phyloP scores from a whole-genome alignment of 495 filamentous ascomycete species.

The Cercophora newfieldiana region DNA sequence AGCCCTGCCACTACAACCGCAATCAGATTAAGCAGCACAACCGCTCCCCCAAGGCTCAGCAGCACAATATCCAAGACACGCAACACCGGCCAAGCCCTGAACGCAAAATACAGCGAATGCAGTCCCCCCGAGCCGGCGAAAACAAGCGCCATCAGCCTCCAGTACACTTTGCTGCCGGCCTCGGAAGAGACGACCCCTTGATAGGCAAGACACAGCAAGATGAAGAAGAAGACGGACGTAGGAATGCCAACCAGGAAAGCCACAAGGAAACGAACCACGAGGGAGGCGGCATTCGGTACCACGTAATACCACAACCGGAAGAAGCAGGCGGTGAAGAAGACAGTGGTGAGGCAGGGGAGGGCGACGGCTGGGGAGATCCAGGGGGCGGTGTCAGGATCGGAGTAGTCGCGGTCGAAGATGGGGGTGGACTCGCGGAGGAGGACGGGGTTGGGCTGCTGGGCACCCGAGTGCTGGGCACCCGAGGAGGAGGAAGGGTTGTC shows the following conservation, averaged over 20 bases:
- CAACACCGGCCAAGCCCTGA: not conserved
- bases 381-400: not conserved
- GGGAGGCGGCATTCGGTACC: not conserved
- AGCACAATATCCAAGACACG: not conserved
- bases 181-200: not conserved
- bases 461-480: not conserved
- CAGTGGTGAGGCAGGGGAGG: not conserved
- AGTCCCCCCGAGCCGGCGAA: not conserved
- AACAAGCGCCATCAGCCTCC: not conserved
- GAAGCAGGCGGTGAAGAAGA: not conserved
- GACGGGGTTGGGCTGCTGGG: not conserved
- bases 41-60: not conserved
- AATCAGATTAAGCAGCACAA: not conserved
- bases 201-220: not conserved
- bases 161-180: not conserved
- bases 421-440: not conserved
- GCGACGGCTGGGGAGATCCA: not conserved
- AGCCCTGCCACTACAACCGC: not conserved
- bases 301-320: not conserved
- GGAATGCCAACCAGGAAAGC: not conserved
- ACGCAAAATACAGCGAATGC: not conserved
- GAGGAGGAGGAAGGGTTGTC: not conserved
- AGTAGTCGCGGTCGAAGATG: not conserved
- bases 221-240: not conserved
- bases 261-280: not conserved